phyloP scores from a whole-genome alignment of 2,329 filamentous ascomycete species.

The Epichloe brachyelytri region DNA sequence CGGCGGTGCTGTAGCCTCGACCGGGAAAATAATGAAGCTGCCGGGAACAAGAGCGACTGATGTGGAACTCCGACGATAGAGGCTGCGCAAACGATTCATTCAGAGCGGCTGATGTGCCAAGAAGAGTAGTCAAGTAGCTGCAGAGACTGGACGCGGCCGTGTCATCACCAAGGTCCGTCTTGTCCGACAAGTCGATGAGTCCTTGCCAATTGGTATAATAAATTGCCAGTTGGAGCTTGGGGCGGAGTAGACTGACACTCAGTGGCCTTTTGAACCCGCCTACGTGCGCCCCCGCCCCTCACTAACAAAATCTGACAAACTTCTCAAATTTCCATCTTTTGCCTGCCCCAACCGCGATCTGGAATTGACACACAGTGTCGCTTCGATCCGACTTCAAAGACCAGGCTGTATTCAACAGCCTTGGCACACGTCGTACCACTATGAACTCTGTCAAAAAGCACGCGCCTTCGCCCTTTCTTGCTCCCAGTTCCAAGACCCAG shows the following conservation, averaged over 20 bases:
- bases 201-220: neutral
- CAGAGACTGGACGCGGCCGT: slow-evolving; percentile 9
- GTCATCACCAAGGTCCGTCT: slow-evolving; percentile 5
- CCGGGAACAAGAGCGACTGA: slow-evolving; percentile 16
- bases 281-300: too few relatives aligned
- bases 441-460: neutral
- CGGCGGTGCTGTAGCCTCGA: slow-evolving; percentile 23
- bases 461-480: slow-evolving; percentile 61
- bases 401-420: neutral
- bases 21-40: slow-evolving; percentile 12
- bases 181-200: neutral
- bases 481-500: slow-evolving; percentile 49
- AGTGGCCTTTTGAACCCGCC: neutral
- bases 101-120: slow-evolving; percentile 11
- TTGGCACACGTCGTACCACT: neutral
- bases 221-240: neutral
- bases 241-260: too few relatives aligned
- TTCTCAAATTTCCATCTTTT: neutral
- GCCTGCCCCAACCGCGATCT: neutral
- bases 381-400: neutral
- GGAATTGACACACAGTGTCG: neutral
- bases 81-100: slow-evolving; percentile 23
- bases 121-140: slow-evolving; percentile 3
- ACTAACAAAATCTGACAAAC: too few relatives aligned
- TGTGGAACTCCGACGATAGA: slow-evolving; percentile 14